Base-by-base conservation (phyloP, 1,139 yeast genomes). In the Eremothecium cymbalariae region DNA sequence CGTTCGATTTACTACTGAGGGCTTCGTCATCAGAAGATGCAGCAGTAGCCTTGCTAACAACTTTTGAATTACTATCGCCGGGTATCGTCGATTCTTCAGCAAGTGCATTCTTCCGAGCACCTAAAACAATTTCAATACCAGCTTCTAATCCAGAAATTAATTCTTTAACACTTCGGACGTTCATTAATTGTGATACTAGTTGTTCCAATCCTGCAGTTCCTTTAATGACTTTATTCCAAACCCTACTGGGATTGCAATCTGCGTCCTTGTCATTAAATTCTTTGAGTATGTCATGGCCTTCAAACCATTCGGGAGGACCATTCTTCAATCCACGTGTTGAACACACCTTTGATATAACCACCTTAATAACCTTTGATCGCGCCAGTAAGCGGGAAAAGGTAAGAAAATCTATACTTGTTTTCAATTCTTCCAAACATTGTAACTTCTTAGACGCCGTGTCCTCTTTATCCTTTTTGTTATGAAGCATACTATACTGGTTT, bases 91-190 rank as follows among this genome's bases (percentile, higher is more conserved):
- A 36, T 40, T 49, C 29, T 40, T 11, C 51, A 11, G 39, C 51
- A 9, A 45, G 51, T 37, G 62, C 64, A 34, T 67, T 74, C 26
- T 60, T 63, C 37, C 63, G 66, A 30, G 69, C 67, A 33, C 85
- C 86, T 44, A 79, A 59, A 2, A 80, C 72, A 35, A 72, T 56
- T 46, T 67, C 72, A 53, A 82, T 70, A 31, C 79, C 70, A 61
- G 70, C 64, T 34, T 76, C 81, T 31, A 75, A 65, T 14, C 67
- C 70, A 6, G 59, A 63, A 17, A 74, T 48, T 1, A 67, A 50
- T 11, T 60, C 60, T 46, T 72, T 74, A 11, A 77, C 58, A 6
- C 63, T 60, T 37, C 72, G 72, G 38, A 66, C 64, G 47, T 81
- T 81, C 70, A 79, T 73, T 12, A 80, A 42, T 38, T 67, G 69